Base-by-base conservation (phyloP, 1,284 basidiomycete genomes). In the Tylopilus sp. region DNA sequence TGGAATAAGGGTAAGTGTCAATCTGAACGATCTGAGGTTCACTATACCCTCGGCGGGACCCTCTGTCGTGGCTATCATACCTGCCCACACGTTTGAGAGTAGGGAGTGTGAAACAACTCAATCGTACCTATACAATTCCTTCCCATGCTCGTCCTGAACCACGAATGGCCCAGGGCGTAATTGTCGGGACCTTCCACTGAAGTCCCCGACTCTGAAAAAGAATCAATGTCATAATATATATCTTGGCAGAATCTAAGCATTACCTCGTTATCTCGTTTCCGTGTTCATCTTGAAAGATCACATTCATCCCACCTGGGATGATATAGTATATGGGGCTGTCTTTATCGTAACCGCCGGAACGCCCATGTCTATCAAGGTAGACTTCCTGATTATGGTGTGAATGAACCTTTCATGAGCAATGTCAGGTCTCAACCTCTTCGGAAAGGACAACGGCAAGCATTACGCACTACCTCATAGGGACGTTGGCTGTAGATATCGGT, bases 201-300 rank as follows among this genome's bases (percentile, higher is more conserved):
- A 79, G 43, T 80, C 72, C 7, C 78, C 79, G 19, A 81, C 74
- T 56, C 80, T 82, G 50, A 29, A 49, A 25, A 42, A 20, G 41
- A 36, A 47, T 20, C 61, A 58, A 58, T 65, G 61, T 50, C 58
- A 73, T 57, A 13, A 63, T 61, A 47, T 28, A 26, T 7, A 22
- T 19, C 9, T 6, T 43, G 2, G 33, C 8, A 9, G 33, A 48
- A 48, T 43, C 46, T 10, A 32, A 43, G 35, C 11, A 62, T 52
- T 69, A 83, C 87, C 86, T 80, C 9, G 80, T 80, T 25, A 88
- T 78, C 58, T 86, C 83, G 52, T 80, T 80, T 24, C 87, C 87
- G 37, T 77, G 66, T 58, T 83, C 80, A 61, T 89, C 86, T 64
- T 83, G 76, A 61, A 89, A 86, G 43, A 89, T 78, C 15, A 88